Percentiles rank a stretch among this genome's conserved stretches.
Evolutionary conservation across 441 rosid species (phyloP).

Genomic region (Arabidopsis hybrid): DNA sequence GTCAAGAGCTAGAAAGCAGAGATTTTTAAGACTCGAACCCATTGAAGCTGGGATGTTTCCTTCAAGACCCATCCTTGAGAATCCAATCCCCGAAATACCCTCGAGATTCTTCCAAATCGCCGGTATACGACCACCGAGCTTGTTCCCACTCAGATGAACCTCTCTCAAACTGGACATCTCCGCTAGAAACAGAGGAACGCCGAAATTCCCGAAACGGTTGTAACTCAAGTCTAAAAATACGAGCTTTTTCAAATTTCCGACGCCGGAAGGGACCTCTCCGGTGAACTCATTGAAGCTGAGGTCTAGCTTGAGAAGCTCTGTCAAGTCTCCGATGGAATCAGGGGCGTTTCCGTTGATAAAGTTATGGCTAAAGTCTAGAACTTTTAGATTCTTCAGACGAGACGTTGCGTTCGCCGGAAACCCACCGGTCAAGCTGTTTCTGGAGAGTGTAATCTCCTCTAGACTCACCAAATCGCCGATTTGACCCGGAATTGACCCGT

Average conservation of each 20-base stretch:
- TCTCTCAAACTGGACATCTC: conserved; percentile 54
- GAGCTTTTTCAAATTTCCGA: conserved; percentile 52
- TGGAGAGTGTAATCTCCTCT: conserved; percentile 65
- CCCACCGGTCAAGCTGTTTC: conserved; percentile 59
- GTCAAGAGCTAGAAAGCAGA: conserved; percentile 60
- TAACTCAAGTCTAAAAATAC: conserved; percentile 69
- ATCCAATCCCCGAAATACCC: conserved; percentile 60
- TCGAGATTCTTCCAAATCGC: conserved; percentile 65
- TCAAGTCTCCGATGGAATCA: conserved; percentile 50
- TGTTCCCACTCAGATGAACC: conserved; percentile 68
- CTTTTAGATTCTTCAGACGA: conserved; percentile 53
- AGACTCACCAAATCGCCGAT: conserved; percentile 49
- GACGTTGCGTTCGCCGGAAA: conserved; percentile 36
- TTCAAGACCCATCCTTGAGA: conserved; percentile 57
- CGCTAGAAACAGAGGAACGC: conserved; percentile 59
- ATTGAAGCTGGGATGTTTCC: conserved; percentile 65
- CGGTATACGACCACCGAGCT: conserved; percentile 63
- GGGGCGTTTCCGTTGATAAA: conserved; percentile 54
- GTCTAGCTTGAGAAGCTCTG: conserved; percentile 67
- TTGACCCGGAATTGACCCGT: conserved; percentile 54
- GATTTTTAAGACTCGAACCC: conserved; percentile 51
- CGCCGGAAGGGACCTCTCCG: conserved; percentile 58
- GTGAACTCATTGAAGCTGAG: conserved; percentile 56
- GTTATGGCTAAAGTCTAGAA: conserved; percentile 64
- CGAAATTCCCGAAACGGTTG: conserved; percentile 58